Base-by-base conservation (phyloP, 257 asterid species). In the Ligustrum vulgare region DNA sequence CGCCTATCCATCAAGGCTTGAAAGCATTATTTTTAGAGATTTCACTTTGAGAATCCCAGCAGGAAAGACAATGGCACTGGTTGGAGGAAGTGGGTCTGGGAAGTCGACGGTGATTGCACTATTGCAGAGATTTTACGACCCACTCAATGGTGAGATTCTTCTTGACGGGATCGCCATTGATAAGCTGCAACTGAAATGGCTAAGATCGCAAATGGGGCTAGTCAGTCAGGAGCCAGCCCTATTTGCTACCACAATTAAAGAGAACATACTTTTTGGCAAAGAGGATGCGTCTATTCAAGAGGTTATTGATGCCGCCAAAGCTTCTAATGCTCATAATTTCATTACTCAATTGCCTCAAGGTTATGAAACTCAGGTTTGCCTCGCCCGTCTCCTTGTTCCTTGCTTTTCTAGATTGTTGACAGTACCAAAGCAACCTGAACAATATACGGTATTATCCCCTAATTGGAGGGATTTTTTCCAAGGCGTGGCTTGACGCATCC, bases 141-240 rank as follows among this genome's bases (percentile, higher is more conserved):
- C 98, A 18, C 72, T 85, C 12, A 79, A 78, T 0, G 99, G 99
- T 5, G 96, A 89, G 67, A 88, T 92, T 64, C 82, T 89, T 25
- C 73, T 92, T 2, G 98, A 94, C 78, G 98, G 94, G 1, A 87
- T 92, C 43, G 78, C 84, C 68, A 89, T 91, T 35, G 95, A 91
- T 71, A 89, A 87, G 82, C 43, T 94, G 83, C 97, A 92, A 39
- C 86, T 92, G 56, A 94, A 89, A 82, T 94, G 99, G 99, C 74
- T 94, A 66, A 91, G 99, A 87, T 88, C 96, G 5, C 98, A 89
- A 75, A 94, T 92, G 99, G 99, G 99, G 28, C 76, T 94, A 69
- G 98, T 94, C 15, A 94, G 99, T 79, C 99, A 94, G 60, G 99
- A 94, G 82, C 99, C 99, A 3, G 94, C 96, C 3, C 89, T 94